A percentile compares a stretch with the other conserved stretches of the same genome.
These are phyloP conservation scores for Elongisporangium undulatum DNA, from an alignment of 352 stramenopile species.

Conservation along the genomic window DNA sequence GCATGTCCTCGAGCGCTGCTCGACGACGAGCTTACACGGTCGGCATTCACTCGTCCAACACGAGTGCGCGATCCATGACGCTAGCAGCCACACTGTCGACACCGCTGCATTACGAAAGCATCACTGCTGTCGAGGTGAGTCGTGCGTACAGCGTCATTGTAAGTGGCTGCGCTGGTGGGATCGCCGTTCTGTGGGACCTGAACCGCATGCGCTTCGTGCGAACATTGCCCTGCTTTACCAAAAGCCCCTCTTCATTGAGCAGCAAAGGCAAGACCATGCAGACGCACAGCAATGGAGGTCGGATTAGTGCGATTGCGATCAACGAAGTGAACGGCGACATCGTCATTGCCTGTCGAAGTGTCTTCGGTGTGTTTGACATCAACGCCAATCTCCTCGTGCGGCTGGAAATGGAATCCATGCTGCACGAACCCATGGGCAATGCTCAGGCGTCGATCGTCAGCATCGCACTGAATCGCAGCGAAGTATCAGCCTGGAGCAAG, in stretches of 20 bases:
- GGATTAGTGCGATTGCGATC: conserved; percentile 48
- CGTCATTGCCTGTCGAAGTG: conserved; percentile 32
- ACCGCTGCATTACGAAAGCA: conserved; percentile 23
- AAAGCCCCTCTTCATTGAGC: neutral
- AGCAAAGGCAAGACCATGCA: neutral
- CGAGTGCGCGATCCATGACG: conserved; percentile 34
- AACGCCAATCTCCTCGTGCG: conserved; percentile 53
- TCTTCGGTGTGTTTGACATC: conserved; percentile 64
- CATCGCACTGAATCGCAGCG: conserved; percentile 42
- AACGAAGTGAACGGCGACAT: conserved; percentile 67
- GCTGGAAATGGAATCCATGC: conserved; percentile 38
- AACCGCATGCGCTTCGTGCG: conserved; percentile 58
- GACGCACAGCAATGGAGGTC: neutral
- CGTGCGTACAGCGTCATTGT: conserved; percentile 61
- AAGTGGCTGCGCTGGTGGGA: conserved; percentile 48
- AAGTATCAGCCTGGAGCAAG: conserved; percentile 47
- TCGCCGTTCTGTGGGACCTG: conserved; percentile 65
- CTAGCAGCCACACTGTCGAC: conserved; percentile 39
- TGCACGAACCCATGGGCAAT: conserved; percentile 32
- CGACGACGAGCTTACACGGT: conserved; percentile 25
- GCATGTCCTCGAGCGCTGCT: conserved; percentile 1
- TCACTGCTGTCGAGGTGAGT: conserved; percentile 55
- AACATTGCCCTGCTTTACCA: conserved; percentile 24
- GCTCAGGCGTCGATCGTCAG: conserved; percentile 32
- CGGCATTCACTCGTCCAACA: conserved; percentile 15